Base-by-base conservation (phyloP, 768 basidiomycete species). In the Podaxis sp. region DNA sequence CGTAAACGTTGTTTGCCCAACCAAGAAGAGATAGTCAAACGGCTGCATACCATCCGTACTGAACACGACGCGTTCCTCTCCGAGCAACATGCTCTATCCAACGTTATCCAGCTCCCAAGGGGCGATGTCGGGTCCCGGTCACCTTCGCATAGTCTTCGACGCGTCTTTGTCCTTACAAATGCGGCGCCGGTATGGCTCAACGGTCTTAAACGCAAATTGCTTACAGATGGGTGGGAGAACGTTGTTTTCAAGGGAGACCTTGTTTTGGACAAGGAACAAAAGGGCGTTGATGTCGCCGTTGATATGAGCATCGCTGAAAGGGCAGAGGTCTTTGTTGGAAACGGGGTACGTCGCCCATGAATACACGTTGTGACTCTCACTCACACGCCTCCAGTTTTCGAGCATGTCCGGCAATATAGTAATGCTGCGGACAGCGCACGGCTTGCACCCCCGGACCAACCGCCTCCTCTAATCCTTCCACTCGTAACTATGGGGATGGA, bases 291-390 rank as follows among this genome's bases (percentile, higher is more conserved):
- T 26, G 80, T 80, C 69, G 84, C 83, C 0, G 78, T 86, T 40
- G 86, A 87, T 68, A 87, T 87, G 86, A 82, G 79, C 11, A 78
- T 87, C 26, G 86, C 82, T 0, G 78, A 83, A 68, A 73, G 75
- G 53, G 84, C 84, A 1, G 82, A 87, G 66, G 82, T 86, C 46
- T 87, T 86, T 68, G 73, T 87, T 6, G 86, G 86, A 0, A 87
- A 87, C 66, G 85, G 86, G 61, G 84, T 86, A 53, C 68, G 83
- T 79, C 15, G 54, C 56, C 59, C n/a, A 36, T 56, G 13, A 33
- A 49, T 38, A 12, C 42, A 13, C 55, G 73, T 15, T 48, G 39
- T 65, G 19, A 13, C 46, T 4, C 13, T 66, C 28, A 12, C 19
- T 42, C 38, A 63, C 3, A 15, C 57, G 30, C 17, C 40, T 40